Evolutionary conservation across 352 stramenopile genomes (phyloP), one percentile per base, ranked within the genome.

Genomic region (Globisporangium acanthophoron): DNA sequence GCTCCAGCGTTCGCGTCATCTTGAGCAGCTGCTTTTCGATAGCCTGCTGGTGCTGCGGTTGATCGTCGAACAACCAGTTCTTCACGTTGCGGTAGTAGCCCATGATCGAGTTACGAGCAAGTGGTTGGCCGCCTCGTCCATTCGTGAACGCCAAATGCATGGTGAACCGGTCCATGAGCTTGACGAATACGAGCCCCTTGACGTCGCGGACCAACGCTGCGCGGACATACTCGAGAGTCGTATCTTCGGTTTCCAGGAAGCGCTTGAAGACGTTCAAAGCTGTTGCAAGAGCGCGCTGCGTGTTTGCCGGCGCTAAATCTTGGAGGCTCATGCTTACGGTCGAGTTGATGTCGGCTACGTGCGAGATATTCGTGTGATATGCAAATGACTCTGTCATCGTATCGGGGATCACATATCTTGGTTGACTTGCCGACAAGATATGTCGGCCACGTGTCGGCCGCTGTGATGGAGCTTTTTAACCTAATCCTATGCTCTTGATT

Each of bases 191-290:
- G 12, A 35, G 24, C 4, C 46, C 11, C 21, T 39, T 52, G 46
- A 37, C 46, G 24, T 52, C 21, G 16, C 16, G 29, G 5, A 54
- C 18, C 29, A 54, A 20, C n/a, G 15, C 13, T 29, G 48, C 48
- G 48, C 29, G 5, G 3, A 43, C 27, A 24, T 39, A 33, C 27
- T 53, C 29, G 27, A 53, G 13, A 13, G 48, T 53, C n/a, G 29
- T 41, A 9, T 21, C 29, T 27, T 53, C 13, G 15, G 3, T 13
- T 21, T 0, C 29, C 2, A 58, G 41, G 3, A 44, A 58, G 15
- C 52, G 15, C 40, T 58, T 51, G 18, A 58, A 58, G 15, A 20
- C 18, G 41, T 35, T 58, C 27, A 58, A 18, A 13, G 53, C 29
- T 0, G 43, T 52, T 4, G 5, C 20, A 16, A 31, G 45, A 11